Conservation (phyloP, 306 rosid genomes). For the Prunus kanzakura region DNA sequence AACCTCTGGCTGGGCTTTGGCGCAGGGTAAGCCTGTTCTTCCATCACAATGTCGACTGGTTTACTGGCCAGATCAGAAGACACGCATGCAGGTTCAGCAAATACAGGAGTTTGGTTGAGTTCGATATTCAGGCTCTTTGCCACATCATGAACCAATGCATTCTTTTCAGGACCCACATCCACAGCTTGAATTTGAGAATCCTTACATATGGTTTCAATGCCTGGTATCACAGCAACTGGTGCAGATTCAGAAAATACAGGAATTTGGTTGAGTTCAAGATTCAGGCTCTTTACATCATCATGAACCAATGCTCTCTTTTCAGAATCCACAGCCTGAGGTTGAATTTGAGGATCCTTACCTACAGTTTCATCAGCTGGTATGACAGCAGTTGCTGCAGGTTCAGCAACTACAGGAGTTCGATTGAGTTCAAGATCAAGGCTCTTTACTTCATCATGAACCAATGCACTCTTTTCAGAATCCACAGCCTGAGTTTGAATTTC, state of each 20-base stretch:
- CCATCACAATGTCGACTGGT: slow-evolving; percentile 23
- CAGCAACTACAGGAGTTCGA: slow-evolving; percentile 30
- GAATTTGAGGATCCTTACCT: slow-evolving; percentile 23
- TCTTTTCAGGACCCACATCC: slow-evolving; percentile 23
- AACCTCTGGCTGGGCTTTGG: neutral
- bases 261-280: slow-evolving; percentile 33
- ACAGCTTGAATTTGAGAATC: slow-evolving; percentile 23
- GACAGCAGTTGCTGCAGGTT: slow-evolving; percentile 9
- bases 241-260: slow-evolving; percentile 32
- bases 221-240: slow-evolving; percentile 20
- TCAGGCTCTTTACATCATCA: slow-evolving; percentile 27
- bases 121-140: slow-evolving; percentile 28
- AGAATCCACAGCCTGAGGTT: slow-evolving; percentile 19
- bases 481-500: slow-evolving; percentile 23
- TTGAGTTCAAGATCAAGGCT: slow-evolving; percentile 32
- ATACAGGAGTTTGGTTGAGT: slow-evolving; percentile 28
- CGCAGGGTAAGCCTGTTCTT: slow-evolving; percentile 24
- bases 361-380: slow-evolving; percentile 12
- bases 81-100: slow-evolving; percentile 28
- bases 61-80: slow-evolving; percentile 17
- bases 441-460: slow-evolving; percentile 26
- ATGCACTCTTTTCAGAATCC: slow-evolving; percentile 28
- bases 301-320: slow-evolving; percentile 28
- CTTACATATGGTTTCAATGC: slow-evolving; percentile 17
- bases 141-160: slow-evolving; percentile 26